Conservation (phyloP, 495 filamentous ascomycete genomes). For the Aspergillus kassunensis region DNA sequence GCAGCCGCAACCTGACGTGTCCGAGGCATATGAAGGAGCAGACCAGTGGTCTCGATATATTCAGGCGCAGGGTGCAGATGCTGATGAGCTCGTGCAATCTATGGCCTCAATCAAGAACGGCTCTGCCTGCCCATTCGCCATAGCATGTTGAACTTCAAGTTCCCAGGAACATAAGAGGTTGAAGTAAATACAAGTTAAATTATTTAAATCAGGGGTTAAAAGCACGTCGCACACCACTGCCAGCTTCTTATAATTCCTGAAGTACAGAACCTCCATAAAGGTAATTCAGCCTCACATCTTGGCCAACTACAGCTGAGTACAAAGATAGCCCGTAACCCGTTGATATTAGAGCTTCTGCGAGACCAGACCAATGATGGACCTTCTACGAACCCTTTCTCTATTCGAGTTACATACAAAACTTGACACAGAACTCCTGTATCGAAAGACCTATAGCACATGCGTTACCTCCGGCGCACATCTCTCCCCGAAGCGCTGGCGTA, state of each 20-base stretch:
- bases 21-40: slow-evolving; percentile 57
- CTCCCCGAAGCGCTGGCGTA: slow-evolving; percentile 4
- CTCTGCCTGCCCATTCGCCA: slow-evolving; percentile 8
- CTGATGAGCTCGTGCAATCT: slow-evolving; percentile 38
- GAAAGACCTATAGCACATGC: slow-evolving; percentile 9
- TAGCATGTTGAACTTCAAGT: too few relatives aligned
- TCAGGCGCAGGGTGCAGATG: slow-evolving; percentile 44
- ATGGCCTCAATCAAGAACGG: slow-evolving; percentile 31
- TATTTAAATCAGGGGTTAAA: too few relatives aligned
- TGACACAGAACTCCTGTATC: slow-evolving; percentile 3
- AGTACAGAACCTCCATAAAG: neutral
- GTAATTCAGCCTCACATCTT: slow-evolving; percentile 7
- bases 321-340: slow-evolving; percentile 4
- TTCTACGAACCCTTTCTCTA: too few relatives aligned
- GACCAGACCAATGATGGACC: neutral
- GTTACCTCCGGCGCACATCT: slow-evolving; percentile 6
- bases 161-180: too few relatives aligned
- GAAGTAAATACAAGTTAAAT: too few relatives aligned
- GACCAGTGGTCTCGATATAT: slow-evolving; percentile 46
- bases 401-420: too few relatives aligned
- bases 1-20: slow-evolving; percentile 49
- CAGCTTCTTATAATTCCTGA: too few relatives aligned
- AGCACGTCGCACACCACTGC: neutral
- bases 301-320: slow-evolving; percentile 4
- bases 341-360: slow-evolving; percentile 3